Conservation (phyloP, 2,329 filamentous ascomycete species). For the Botrytis pseudocinerea region DNA sequence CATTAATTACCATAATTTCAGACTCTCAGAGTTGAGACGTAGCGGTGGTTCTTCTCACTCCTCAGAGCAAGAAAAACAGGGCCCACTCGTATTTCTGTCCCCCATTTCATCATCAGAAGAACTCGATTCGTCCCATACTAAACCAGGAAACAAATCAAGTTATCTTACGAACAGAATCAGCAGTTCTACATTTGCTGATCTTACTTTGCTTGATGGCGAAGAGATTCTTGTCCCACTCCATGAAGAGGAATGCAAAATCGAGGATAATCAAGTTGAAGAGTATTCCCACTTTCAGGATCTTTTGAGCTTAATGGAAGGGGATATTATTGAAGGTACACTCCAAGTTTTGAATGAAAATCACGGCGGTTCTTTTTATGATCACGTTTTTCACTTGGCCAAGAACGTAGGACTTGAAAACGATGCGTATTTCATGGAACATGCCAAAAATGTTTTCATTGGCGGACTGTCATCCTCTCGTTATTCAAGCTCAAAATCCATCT, state of each 20-base stretch:
- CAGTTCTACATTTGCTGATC: constrained; percentile 23
- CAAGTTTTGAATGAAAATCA: constrained; percentile 6
- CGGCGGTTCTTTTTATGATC: constrained; percentile 23
- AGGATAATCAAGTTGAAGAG: background rate
- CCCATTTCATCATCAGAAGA: background rate
- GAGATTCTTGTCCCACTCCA: constrained; percentile 23
- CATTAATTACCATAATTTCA: constrained; percentile 3
- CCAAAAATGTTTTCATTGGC: constrained; percentile 20
- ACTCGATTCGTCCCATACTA: background rate
- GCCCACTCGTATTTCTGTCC: background rate
- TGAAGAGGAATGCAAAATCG: constrained; percentile 6
- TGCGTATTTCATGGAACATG: constrained; percentile 19
- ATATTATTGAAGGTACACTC: constrained; percentile 15
- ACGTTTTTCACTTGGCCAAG: constrained; percentile 14
- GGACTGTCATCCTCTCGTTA: constrained; percentile 24
- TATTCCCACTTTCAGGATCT: constrained; percentile 21
- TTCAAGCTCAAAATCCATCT: constrained; percentile 8
- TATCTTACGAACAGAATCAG: constrained; percentile 24
- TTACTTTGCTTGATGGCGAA: constrained; percentile 17
- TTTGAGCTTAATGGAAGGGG: constrained; percentile 16
- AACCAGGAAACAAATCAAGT: background rate
- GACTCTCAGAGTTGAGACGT: background rate
- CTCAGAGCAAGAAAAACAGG: background rate
- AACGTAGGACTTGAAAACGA: constrained; percentile 16
- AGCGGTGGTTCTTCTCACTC: background rate